Evolutionary conservation across 2,329 filamentous ascomycete species (phyloP), one percentile per base, ranked within the genome.

Genomic region (Pleoardoris graminearum): DNA sequence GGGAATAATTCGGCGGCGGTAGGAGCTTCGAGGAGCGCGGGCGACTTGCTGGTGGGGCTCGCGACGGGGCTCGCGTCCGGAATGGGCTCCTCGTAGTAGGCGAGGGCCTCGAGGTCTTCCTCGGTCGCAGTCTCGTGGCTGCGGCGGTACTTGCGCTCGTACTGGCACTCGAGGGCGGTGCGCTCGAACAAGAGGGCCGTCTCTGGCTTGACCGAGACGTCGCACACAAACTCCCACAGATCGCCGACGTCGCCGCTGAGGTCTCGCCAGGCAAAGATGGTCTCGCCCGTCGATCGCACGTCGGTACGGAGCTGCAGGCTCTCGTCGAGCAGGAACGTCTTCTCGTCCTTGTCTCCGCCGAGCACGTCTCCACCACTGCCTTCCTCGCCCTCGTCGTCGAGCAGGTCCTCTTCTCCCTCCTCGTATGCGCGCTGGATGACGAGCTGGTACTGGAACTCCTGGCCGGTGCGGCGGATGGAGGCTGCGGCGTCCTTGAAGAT

Each of bases 401-500:
- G 78, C 19, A 94, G 82, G 67, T 97, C 93, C 58, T 92, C 93
- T 70, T 99, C 94, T 50, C 94, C 94, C 76, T 99, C 94, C 70
- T 99, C 94, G 80, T 96, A 99, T 53, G 93, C 93, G 55, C 94
- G 85, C 73, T 99, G 94, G 36, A 97, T 85, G 35, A 97, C 93
- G 11, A 99, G 89, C 74, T 99, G 94, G 73, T 97, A 99, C 68
- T 99, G 92, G 68, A 90, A 97, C 48, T 97, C 91, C 72, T 96
- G 92, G 17, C 90, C 92, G 14, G 94, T 97, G 59, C 90, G 86
- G 60, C 95, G 88, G 68, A 99, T 95, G 58, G 88, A 91, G 48
- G 93, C 91, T 41, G 91, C 89, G 33, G 91, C 89, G 85, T 99
- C 94, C 75, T 94, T 96, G 82, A 97, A 99, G 76, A 99, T 96